Percentiles rank a stretch among this genome's conserved stretches.
Conservation (phyloP, 805 yeast species). For the Wilhelminamyces savonicus region DNA sequence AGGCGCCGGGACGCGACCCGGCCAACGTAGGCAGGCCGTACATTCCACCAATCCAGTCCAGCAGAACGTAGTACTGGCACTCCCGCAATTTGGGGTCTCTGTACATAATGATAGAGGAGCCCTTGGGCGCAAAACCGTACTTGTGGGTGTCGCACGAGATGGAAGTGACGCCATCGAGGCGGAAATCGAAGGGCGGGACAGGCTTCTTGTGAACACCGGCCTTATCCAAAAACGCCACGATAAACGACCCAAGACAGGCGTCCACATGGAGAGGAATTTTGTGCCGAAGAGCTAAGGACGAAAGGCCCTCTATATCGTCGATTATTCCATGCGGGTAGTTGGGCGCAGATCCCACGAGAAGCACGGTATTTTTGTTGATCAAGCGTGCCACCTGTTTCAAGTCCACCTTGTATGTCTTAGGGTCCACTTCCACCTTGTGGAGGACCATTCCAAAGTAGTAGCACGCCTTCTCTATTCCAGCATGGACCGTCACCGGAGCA, state of each 20-base stretch:
- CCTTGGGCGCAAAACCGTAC: slow-evolving; percentile 98
- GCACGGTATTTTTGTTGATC: slow-evolving; percentile 73
- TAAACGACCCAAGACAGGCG: slow-evolving; percentile 91
- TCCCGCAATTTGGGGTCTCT: slow-evolving; percentile 59
- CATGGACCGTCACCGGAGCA: slow-evolving; percentile 88
- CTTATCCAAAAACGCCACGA: slow-evolving; percentile 70
- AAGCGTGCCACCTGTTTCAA: slow-evolving; percentile 52
- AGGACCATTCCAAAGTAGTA: slow-evolving; percentile 83
- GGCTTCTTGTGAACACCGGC: slow-evolving; percentile 31
- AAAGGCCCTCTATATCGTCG: slow-evolving; percentile 75
- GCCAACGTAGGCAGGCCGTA: slow-evolving; percentile 97
- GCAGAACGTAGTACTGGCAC: slow-evolving; percentile 75
- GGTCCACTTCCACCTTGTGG: slow-evolving; percentile 73
- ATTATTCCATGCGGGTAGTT: slow-evolving; percentile 95
- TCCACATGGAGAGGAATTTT: slow-evolving; percentile 91
- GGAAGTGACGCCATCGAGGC: slow-evolving; percentile 87
- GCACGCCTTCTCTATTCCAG: slow-evolving; percentile 92
- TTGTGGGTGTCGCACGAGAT: slow-evolving; percentile 99
- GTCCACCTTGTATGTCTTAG: slow-evolving; percentile 62
- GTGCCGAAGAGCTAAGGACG: slow-evolving; percentile 56
- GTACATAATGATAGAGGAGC: slow-evolving; percentile 90
- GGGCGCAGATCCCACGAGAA: slow-evolving; percentile 91
- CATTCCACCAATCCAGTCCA: slow-evolving; percentile 91
- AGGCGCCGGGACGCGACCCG: slow-evolving; percentile 95
- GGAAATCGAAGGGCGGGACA: slow-evolving; percentile 71